Conservation (phyloP, 352 stramenopile species). For the Phytophthora sp. region DNA sequence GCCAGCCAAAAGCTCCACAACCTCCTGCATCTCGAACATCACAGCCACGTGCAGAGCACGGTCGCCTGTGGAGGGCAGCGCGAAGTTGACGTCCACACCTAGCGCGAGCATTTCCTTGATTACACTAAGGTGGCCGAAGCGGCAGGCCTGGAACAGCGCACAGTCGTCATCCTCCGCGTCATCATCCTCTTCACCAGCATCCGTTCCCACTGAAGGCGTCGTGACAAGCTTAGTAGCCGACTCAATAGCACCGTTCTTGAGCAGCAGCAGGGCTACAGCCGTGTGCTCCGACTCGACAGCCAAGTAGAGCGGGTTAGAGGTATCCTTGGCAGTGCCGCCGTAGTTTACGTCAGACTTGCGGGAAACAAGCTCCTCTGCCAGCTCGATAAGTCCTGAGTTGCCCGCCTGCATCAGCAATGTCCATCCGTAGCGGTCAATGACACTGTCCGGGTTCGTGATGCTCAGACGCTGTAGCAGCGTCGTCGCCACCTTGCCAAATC, state of each 20-base stretch:
- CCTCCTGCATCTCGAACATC: conserved; percentile 86
- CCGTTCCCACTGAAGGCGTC: conserved; percentile 41
- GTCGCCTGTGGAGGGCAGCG: conserved; percentile 66
- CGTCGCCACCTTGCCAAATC: conserved; percentile 62
- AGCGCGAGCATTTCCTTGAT: conserved; percentile 81
- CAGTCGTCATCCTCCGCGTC: conserved; percentile 68
- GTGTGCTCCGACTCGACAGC: conserved; percentile 80
- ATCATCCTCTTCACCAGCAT: conserved; percentile 43
- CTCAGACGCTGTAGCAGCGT: conserved; percentile 55
- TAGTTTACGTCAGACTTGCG: conserved; percentile 70
- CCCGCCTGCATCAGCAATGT: conserved; percentile 87
- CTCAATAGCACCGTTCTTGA: conserved; percentile 68
- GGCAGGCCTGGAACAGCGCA: conserved; percentile 79
- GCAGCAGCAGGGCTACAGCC: conserved; percentile 67
- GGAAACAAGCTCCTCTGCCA: conserved; percentile 61
- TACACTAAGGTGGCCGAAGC: conserved; percentile 66
- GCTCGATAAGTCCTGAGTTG: conserved; percentile 69
- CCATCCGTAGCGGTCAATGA: conserved; percentile 81
- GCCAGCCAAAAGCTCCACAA: conserved; percentile 72
- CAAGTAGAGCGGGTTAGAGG: conserved; percentile 71
- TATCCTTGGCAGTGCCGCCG: conserved; percentile 50
- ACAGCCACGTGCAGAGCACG: conserved; percentile 78
- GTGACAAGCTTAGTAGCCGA: conserved; percentile 76
- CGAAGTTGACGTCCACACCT: conserved; percentile 75
- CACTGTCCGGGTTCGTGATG: conserved; percentile 45